Evolutionary conservation across 495 filamentous ascomycete species (phyloP), one percentile per base, ranked within the genome.

Genomic region (Penicillium ucsense): DNA sequence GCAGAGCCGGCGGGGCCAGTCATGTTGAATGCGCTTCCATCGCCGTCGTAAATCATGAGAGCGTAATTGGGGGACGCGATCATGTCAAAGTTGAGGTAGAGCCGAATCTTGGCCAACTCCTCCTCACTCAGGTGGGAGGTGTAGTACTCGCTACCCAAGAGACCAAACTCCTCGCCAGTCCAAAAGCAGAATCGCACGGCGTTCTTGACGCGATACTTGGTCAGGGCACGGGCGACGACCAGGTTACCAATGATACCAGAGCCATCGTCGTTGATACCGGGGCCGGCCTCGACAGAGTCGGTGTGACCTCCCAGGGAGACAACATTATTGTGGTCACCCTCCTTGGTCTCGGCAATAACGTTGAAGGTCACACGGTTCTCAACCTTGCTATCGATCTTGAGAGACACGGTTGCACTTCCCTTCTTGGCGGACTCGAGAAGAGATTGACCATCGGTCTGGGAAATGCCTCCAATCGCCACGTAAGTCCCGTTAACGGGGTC

Each of bases 31-130:
- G 73, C 56, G 41, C 58, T 65, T 38, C 84, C 84, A 51, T 85
- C 81, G 38, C 84, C 84, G 59, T 88, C 85, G 59, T 85, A 86
- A 60, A 86, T 74, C 56, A 75, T 77, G 55, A 79, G 73, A 10
- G 76, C 69, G 55, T 78, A 86, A 70, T 88, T 87, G 38, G 84
- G 84, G 10, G 72, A 78, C 38, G 83, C 84, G 48, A 86, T 83
- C 84, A 88, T 88, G 64, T 88, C 84, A 52, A 85, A 84, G 68
- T 88, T 85, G 54, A 88, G 80, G 56, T 86, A 85, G 3, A 84
- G 73, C 2, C 74, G 61, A 50, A 88, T 75, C 55, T 80, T 79
- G 33, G 62, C 66, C 8, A 76, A 64, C 41, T 79, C 78, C 11
- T 66, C 68, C 3, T 64, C 43, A 27, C 64, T 53, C 43, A 77